These are phyloP conservation scores for Phycomyces nitens DNA, from an alignment of 192 early-diverging fungal genomes.

Conservation along the genomic window DNA sequence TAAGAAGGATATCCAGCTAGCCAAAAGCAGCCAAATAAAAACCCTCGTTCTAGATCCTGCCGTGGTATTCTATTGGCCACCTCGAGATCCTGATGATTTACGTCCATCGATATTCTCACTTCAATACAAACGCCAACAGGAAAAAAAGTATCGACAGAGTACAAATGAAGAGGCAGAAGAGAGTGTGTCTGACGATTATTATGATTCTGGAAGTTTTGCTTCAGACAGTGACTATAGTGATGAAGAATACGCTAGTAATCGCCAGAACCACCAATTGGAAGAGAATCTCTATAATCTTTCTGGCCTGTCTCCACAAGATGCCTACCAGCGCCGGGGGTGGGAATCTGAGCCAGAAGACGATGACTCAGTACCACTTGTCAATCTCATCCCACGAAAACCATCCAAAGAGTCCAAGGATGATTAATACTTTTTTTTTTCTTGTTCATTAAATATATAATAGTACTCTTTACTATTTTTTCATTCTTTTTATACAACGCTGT, in stretches of 20 bases:
- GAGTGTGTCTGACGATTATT: constrained; percentile 21
- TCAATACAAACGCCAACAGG: constrained; percentile 18
- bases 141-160: constrained; percentile 2
- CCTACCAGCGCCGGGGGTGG: neutral
- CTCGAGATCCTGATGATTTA: constrained; percentile 38
- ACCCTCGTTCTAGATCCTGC: constrained; percentile 17
- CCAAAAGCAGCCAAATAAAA: too few relatives aligned
- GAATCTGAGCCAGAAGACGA: neutral
- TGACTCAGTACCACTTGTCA: neutral
- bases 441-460: neutral
- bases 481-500: too few relatives aligned
- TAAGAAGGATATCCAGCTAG: too few relatives aligned
- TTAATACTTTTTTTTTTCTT: neutral
- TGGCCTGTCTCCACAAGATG: neutral
- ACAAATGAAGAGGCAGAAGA: constrained; percentile 2
- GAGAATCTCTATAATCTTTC: constrained; percentile 9
- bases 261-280: neutral
- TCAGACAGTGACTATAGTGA: constrained; percentile 20
- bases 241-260: constrained; percentile 9
- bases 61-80: constrained; percentile 29
- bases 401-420: neutral
- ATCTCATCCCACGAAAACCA: neutral
- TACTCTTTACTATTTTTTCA: too few relatives aligned
- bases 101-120: constrained; percentile 35
- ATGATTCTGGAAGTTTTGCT: constrained; percentile 26